Conservation (phyloP, 1,284 basidiomycete genomes). For the Nidula niveotomentosa region DNA sequence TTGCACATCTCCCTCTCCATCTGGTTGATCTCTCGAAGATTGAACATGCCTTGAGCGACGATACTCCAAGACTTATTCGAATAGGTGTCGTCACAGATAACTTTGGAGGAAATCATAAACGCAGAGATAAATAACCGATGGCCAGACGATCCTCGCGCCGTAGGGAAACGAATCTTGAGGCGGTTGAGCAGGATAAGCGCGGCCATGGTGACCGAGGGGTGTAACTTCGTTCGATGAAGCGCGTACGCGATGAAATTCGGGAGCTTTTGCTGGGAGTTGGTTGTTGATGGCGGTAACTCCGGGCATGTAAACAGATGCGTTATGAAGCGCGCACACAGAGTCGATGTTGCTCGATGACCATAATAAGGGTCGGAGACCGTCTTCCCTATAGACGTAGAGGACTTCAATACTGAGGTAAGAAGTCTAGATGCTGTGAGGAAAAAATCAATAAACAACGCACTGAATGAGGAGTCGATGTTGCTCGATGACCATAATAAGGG, state of each 20-base stretch:
- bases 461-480: conserved; percentile 52
- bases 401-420: not conserved
- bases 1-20: conserved; percentile 96
- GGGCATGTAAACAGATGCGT: conserved; percentile 80
- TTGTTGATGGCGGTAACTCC: conserved; percentile 52
- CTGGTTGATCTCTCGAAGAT: conserved; percentile 90
- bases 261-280: conserved; percentile 58
- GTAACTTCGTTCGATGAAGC: conserved; percentile 85
- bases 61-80: conserved; percentile 96
- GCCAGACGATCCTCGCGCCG: conserved; percentile 88
- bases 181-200: conserved; percentile 84
- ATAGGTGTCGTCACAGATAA: conserved; percentile 95
- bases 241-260: conserved; percentile 90
- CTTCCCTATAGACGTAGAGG: conserved; percentile 2
- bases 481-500: conserved; percentile 82
- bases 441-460: not conserved
- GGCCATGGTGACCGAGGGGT: conserved; percentile 81
- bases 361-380: conserved; percentile 64
- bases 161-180: conserved; percentile 89
- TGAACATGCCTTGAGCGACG: conserved; percentile 91
- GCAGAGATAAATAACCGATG: conserved; percentile 92
- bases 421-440: not conserved
- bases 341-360: conserved; percentile 71
- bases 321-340: conserved; percentile 75
- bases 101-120: conserved; percentile 91